A percentile compares a stretch with the other conserved stretches of the same genome.
phyloP scores from a whole-genome alignment of 345 rosid genomes.

The Brassica incana region DNA sequence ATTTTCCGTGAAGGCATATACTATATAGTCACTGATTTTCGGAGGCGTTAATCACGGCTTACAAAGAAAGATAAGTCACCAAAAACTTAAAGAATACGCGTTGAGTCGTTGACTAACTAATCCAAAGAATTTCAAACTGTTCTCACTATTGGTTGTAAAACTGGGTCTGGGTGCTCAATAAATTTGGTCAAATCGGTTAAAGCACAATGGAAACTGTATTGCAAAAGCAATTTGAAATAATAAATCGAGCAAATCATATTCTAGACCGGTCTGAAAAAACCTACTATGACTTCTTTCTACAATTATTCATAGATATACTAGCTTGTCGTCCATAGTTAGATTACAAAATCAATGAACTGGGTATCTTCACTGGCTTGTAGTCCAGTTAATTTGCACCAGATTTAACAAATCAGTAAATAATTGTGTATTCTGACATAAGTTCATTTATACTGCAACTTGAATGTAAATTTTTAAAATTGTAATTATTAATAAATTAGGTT shows the following conservation, averaged over 20 bases:
- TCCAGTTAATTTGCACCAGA: background rate
- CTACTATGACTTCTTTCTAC: background rate
- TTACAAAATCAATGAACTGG: background rate
- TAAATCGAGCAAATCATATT: background rate
- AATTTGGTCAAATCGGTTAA: slow-evolving; percentile 14
- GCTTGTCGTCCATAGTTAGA: background rate
- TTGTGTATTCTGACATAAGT: background rate
- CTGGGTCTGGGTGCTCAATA: background rate
- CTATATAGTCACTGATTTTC: slow-evolving; percentile 6
- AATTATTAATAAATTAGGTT: background rate
- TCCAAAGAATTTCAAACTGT: slow-evolving; percentile 14
- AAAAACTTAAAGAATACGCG: slow-evolving; percentile 34
- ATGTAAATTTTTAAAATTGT: background rate
- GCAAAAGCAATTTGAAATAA: background rate
- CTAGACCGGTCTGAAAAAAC: background rate
- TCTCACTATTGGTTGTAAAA: slow-evolving; percentile 26
- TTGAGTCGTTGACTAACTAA: slow-evolving; percentile 26
- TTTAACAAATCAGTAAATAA: background rate
- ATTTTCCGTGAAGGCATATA: slow-evolving; percentile 13
- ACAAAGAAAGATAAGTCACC: background rate
- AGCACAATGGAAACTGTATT: background rate
- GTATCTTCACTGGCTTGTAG: background rate
- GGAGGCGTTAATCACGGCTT: slow-evolving; percentile 70
- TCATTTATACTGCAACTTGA: background rate
- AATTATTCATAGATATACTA: background rate